Base-by-base conservation (phyloP, 208 protist genomes). In the Leishmania mexicana region DNA sequence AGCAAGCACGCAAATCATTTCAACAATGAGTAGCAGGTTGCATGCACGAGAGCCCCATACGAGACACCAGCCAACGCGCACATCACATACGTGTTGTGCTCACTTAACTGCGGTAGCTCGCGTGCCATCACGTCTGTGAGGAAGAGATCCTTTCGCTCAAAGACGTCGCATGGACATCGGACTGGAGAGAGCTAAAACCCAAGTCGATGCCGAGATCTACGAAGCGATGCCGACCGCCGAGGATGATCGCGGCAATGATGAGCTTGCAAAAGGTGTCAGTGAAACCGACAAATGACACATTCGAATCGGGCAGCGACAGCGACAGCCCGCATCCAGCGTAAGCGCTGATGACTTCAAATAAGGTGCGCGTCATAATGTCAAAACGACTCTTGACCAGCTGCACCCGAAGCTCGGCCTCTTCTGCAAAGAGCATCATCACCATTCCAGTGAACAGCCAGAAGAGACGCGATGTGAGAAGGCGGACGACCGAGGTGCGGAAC, bases 181-280 rank as follows among this genome's bases (percentile, higher is more conserved):
- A 57, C 51, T 91, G 86, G 11, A 96, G 84, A 3, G 75, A 79
- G 54, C 79, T 74, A 72, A 96, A 92, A 1, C 91, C 91, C 15
- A 96, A 74, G 79, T 95, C 93, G 67, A 93, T 91, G 58, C 93
- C 91, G n/a, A 94, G 88, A 60, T 96, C 93, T 8, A 96, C 90
- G 49, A 91, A 92, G 57, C 90, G 90, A 79, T 96, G 93, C 15
- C 93, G 91, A 8, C 93, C 93, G n/a, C 86, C 90, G 51, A 96
- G 79, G 38, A 95, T 88, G 47, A 95, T 89, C 28, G 87, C 85
- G 13, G 87, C 83, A 75, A 95, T 88, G 40, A 95, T 83, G 35
- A 94, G 42, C 74, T 91, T 93, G 79, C 89, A 91, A 74, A 92
- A 88, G 21, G 74, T 73, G 49, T 87, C 57, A 19, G 86, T 85